A percentile compares a stretch with the other conserved stretches of the same genome.
These are phyloP conservation scores for Echria macrotheca DNA, from an alignment of 495 filamentous ascomycete species.

Conservation along the genomic window DNA sequence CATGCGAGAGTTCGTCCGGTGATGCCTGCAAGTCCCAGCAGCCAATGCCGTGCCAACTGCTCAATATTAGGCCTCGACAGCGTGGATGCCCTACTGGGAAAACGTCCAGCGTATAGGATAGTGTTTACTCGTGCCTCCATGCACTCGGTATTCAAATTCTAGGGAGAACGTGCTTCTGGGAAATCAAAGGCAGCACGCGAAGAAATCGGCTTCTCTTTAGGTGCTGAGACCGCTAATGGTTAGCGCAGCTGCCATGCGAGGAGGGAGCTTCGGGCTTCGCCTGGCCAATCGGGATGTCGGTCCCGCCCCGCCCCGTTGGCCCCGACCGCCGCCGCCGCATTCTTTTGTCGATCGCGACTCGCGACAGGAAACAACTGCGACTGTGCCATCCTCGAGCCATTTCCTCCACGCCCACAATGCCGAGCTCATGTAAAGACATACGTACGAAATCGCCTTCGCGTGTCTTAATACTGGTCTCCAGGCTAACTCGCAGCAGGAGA, in stretches of 20 bases:
- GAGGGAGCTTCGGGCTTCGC: too few species aligned
- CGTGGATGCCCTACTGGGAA: too few species aligned
- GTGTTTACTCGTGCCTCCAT: too few species aligned
- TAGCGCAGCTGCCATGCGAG: background rate
- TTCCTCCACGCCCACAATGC: conserved; percentile 57
- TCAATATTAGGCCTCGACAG: too few species aligned
- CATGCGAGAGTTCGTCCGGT: conserved; percentile 12
- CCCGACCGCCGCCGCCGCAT: background rate
- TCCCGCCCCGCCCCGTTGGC: background rate
- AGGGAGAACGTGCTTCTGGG: background rate
- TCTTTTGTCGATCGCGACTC: background rate
- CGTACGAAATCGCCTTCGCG: conserved; percentile 49
- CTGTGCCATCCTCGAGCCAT: background rate
- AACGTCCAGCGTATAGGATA: too few species aligned
- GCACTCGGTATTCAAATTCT: background rate
- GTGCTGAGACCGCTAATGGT: background rate
- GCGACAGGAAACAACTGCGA: background rate
- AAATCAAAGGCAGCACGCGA: background rate
- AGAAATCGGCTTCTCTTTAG: too few species aligned
- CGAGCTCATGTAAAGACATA: conserved; percentile 93
- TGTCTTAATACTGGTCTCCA: background rate
- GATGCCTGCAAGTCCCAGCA: background rate
- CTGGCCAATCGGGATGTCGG: conserved; percentile 2
- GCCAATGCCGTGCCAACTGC: too few species aligned
- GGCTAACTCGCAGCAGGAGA: conserved; percentile 50